These are phyloP conservation scores for Fusarium robinianum DNA, from an alignment of 2,329 filamentous ascomycete species.

Conservation along the genomic window DNA sequence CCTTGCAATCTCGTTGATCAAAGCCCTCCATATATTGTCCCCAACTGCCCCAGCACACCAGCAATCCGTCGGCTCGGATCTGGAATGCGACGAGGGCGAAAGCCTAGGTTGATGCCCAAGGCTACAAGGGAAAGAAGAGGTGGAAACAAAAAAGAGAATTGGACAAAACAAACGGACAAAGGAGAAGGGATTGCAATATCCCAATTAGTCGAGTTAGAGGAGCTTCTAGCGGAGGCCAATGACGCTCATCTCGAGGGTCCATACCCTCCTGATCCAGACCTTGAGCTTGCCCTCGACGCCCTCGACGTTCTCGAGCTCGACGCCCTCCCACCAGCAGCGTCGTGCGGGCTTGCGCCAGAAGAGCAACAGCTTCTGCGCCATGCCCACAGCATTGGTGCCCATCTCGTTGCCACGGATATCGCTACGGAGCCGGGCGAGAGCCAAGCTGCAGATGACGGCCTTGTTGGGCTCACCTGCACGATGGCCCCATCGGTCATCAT, in stretches of 20 bases:
- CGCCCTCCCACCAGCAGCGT: slow-evolving; percentile 98
- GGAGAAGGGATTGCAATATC: slow-evolving; percentile 13
- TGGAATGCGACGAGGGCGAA: slow-evolving; percentile 12
- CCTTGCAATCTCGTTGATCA: slow-evolving; percentile 34
- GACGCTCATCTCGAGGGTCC: slow-evolving; percentile 98
- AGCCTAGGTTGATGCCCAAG: too few species aligned
- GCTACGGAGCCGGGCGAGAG: slow-evolving; percentile 87
- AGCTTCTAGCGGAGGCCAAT: slow-evolving; percentile 71
- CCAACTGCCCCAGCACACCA: slow-evolving; percentile 23
- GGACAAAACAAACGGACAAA: slow-evolving; percentile 30
- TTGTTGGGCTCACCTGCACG: slow-evolving; percentile 98
- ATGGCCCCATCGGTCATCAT: slow-evolving; percentile 94
- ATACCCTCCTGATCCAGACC: slow-evolving; percentile 97
- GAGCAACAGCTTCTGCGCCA: slow-evolving; percentile 96
- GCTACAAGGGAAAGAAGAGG: slow-evolving; percentile 16
- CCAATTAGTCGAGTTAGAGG: slow-evolving; percentile 10
- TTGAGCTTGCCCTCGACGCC: slow-evolving; percentile 92
- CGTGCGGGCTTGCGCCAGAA: slow-evolving; percentile 98
- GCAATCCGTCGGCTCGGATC: slow-evolving; percentile 21
- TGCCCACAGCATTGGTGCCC: slow-evolving; percentile 82
- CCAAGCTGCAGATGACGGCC: slow-evolving; percentile 95
- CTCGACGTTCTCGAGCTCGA: slow-evolving; percentile 86
- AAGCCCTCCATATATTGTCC: slow-evolving; percentile 22
- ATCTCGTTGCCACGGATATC: slow-evolving; percentile 83
- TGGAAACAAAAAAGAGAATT: slow-evolving; percentile 16